phyloP scores from a whole-genome alignment of 495 filamentous ascomycete species.

The Penicillium arizonense region DNA sequence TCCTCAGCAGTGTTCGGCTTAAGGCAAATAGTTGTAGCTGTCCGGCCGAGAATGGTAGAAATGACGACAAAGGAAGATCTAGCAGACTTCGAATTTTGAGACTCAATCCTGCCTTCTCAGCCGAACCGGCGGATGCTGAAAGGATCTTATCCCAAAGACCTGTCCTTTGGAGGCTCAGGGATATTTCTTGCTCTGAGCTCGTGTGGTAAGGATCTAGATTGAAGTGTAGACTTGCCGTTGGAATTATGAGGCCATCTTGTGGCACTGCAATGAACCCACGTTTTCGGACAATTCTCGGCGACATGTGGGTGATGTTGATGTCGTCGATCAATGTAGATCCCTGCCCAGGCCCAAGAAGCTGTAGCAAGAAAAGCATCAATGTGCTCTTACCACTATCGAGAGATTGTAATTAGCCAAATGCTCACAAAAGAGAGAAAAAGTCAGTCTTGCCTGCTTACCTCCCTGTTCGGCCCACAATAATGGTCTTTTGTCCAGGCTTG shows the following conservation, averaged over 20 bases:
- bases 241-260: constrained; percentile 7
- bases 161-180: background rate
- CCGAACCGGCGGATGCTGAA: background rate
- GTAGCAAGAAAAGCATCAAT: constrained; percentile 2
- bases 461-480: constrained; percentile 3
- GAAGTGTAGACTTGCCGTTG: background rate
- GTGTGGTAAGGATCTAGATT: constrained; percentile 5
- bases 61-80: constrained; percentile 1
- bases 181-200: background rate
- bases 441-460: background rate
- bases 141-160: background rate
- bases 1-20: background rate
- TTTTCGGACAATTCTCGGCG: background rate
- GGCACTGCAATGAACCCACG: constrained; percentile 4
- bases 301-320: background rate
- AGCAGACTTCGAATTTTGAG: background rate
- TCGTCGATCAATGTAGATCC: background rate
- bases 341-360: background rate
- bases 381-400: constrained; percentile 2
- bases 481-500: background rate
- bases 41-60: constrained; percentile 1
- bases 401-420: background rate
- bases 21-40: constrained; percentile 3
- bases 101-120: background rate
- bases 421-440: background rate